Evolutionary conservation across 164 flowering plant genomes (phyloP).

Genomic region (Liriodendron chinense): DNA sequence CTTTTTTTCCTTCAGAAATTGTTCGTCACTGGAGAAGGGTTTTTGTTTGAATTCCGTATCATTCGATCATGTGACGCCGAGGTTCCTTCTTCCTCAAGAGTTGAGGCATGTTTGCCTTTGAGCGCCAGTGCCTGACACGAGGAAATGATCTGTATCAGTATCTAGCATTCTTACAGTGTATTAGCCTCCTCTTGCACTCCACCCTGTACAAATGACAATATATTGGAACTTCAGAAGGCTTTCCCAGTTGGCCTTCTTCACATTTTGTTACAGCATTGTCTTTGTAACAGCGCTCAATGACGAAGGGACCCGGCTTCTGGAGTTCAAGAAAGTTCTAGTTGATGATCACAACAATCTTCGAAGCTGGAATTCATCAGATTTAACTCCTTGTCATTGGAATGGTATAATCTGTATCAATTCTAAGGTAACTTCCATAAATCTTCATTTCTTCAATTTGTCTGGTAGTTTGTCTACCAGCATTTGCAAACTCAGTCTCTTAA

Average conservation of each 20-base stretch:
- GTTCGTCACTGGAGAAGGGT: too few species aligned
- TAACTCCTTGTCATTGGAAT: conserved; percentile 46
- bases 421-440: conserved; percentile 39
- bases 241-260: not conserved
- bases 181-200: not conserved
- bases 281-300: conserved; percentile 33
- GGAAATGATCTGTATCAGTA: not conserved
- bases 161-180: not conserved
- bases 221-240: not conserved
- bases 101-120: not conserved
- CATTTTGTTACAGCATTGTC: conserved; percentile 13
- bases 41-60: too few species aligned
- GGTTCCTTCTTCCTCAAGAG: not conserved
- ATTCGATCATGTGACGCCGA: too few species aligned
- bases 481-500: conserved; percentile 32
- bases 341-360: conserved; percentile 35
- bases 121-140: not conserved
- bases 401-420: conserved; percentile 37
- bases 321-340: conserved; percentile 33
- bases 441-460: conserved; percentile 35
- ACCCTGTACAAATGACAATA: not conserved
- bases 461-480: conserved; percentile 46
- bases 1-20: not conserved
- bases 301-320: conserved; percentile 43
- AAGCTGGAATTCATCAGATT: conserved; percentile 39